Conservation (phyloP, 768 basidiomycete species). For the Kwoniella sp. region DNA sequence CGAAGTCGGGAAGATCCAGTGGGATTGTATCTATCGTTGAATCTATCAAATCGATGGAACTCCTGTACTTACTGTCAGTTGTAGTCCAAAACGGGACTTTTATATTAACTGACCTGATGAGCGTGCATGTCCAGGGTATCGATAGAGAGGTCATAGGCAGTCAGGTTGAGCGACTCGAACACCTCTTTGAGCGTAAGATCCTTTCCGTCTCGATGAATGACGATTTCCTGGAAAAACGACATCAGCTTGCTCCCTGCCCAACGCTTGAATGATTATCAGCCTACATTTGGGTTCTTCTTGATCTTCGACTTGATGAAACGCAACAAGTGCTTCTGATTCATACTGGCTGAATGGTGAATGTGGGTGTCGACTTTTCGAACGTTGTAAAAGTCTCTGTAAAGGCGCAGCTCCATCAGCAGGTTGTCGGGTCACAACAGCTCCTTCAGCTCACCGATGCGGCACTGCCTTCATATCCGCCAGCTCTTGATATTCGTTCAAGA, state of each 20-base stretch:
- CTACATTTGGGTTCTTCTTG: constrained; percentile 47
- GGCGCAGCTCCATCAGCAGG: neutral
- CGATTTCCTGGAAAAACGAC: constrained; percentile 65
- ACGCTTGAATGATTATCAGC: neutral
- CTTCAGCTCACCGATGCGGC: constrained; percentile 67
- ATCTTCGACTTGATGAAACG: constrained; percentile 88
- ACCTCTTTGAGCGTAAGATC: constrained; percentile 82
- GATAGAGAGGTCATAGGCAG: constrained; percentile 95
- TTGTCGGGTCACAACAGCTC: too few relatives aligned
- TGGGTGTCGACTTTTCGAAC: constrained; percentile 97
- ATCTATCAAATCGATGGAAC: constrained; percentile 98
- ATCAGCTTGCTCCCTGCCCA: neutral
- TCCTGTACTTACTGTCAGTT: constrained; percentile 57
- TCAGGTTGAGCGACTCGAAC: constrained; percentile 90
- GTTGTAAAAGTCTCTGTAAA: constrained; percentile 94
- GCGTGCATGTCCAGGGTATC: constrained; percentile 99
- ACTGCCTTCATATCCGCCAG: constrained; percentile 92
- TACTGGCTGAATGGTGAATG: constrained; percentile 95
- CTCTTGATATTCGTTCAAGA: constrained; percentile 91
- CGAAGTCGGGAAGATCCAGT: constrained; percentile 86
- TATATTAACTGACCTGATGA: constrained; percentile 69
- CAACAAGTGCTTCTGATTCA: constrained; percentile 98
- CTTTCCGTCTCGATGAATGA: constrained; percentile 88
- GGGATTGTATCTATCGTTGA: constrained; percentile 95
- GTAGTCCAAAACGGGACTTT: too few relatives aligned